These are phyloP conservation scores for Trametes maxima DNA, from an alignment of 768 basidiomycete genomes.

Conservation along the genomic window DNA sequence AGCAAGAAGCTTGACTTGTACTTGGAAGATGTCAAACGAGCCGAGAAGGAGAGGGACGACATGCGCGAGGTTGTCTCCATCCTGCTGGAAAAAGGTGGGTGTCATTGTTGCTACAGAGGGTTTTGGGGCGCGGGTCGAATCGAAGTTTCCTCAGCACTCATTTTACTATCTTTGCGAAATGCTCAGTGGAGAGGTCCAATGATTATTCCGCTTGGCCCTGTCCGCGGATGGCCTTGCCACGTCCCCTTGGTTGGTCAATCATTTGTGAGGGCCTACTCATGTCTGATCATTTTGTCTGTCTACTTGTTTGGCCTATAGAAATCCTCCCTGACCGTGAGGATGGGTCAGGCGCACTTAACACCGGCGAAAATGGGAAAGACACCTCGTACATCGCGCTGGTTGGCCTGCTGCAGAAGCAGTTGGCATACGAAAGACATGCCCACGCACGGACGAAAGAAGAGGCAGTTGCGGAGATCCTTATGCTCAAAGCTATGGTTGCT, in stretches of 20 bases:
- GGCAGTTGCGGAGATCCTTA: slow-evolving; percentile 44
- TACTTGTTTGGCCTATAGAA: neutral
- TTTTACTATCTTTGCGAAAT: neutral
- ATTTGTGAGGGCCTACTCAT: neutral
- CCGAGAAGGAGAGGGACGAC: slow-evolving; percentile 54
- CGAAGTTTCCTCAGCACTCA: slow-evolving; percentile 7
- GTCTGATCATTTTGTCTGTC: neutral
- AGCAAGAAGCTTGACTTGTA: slow-evolving; percentile 43
- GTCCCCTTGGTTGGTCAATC: slow-evolving; percentile 44
- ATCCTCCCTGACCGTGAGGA: neutral
- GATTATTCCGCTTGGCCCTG: slow-evolving; percentile 51
- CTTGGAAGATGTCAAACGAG: slow-evolving; percentile 32
- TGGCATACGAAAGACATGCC: slow-evolving; percentile 46
- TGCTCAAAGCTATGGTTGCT: slow-evolving; percentile 56
- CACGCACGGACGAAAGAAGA: slow-evolving; percentile 44
- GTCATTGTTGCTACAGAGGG: too few relatives aligned
- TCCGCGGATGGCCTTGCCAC: slow-evolving; percentile 44
- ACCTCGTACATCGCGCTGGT: slow-evolving; percentile 40
- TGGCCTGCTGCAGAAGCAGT: slow-evolving; percentile 42
- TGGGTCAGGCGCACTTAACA: neutral
- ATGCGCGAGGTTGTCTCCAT: slow-evolving; percentile 53
- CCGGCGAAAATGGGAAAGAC: slow-evolving; percentile 28
- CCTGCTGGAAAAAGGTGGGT: slow-evolving; percentile 63
- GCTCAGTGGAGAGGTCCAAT: slow-evolving; percentile 46
- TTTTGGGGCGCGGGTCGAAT: neutral